A percentile compares a stretch with the other conserved stretches of the same genome.
Conservation (phyloP, 2,329 filamentous ascomycete species). For the Cladorrhinum sp. region DNA sequence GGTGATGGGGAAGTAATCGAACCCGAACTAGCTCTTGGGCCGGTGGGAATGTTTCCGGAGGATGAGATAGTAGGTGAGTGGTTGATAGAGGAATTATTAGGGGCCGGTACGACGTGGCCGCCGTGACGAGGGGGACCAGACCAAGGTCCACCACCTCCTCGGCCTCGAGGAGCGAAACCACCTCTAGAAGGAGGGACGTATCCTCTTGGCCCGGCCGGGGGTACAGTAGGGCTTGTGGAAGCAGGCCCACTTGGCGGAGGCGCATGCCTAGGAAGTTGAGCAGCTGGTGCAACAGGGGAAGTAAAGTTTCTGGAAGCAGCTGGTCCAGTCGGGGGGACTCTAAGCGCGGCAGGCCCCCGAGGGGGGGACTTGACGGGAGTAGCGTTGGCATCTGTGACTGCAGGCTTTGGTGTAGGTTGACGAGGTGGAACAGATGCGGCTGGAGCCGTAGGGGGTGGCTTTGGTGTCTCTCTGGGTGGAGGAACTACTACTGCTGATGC, state of each 20-base stretch:
- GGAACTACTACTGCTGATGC: constrained; percentile 11
- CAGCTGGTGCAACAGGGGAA: constrained; percentile 31
- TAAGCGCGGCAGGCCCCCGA: constrained; percentile 52
- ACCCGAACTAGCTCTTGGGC: constrained; percentile 39
- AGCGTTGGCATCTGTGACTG: constrained; percentile 27
- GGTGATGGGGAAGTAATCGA: constrained; percentile 30
- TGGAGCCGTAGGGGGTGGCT: constrained; percentile 15
- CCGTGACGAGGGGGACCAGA: constrained; percentile 29
- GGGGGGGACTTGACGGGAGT: constrained; percentile 47
- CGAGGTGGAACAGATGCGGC: background rate
- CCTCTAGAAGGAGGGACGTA: constrained; percentile 49
- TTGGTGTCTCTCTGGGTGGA: constrained; percentile 18
- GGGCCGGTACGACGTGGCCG: constrained; percentile 16
- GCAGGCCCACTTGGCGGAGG: constrained; percentile 38
- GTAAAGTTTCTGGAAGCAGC: constrained; percentile 38
- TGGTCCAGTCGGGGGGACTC: constrained; percentile 49
- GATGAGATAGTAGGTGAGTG: constrained; percentile 33
- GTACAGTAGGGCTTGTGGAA: constrained; percentile 45
- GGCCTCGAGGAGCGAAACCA: constrained; percentile 42
- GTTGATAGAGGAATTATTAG: constrained; percentile 20
- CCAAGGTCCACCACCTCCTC: constrained; percentile 41
- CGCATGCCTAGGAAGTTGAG: constrained; percentile 31
- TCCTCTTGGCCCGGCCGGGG: constrained; percentile 54
- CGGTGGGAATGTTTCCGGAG: constrained; percentile 45
- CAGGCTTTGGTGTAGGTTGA: constrained; percentile 21